Evolutionary conservation across 768 basidiomycete species (phyloP).

Genomic region (Xerocomellus intermedius): DNA sequence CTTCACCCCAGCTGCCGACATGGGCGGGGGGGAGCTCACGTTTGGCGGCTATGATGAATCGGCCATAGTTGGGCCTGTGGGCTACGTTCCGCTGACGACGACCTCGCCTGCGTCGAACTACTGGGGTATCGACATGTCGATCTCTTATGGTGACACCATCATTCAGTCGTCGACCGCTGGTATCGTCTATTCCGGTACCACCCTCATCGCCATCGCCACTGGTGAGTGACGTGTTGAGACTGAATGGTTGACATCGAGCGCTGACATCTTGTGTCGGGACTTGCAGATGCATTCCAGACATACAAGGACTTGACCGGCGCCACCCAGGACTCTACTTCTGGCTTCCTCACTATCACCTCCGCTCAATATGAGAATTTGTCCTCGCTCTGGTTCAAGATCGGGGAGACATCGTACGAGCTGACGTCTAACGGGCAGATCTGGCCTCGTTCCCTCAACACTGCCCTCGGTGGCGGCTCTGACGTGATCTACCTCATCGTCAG

Average conservation of each 20-base stretch:
- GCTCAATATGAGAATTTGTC: conserved; percentile 24
- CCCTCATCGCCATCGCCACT: conserved; percentile 23
- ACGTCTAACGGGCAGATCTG: conserved; percentile 31
- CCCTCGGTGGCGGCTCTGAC: conserved; percentile 21
- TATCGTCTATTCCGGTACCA: conserved; percentile 35
- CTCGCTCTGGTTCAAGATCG: conserved; percentile 27
- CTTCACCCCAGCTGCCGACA: conserved; percentile 26
- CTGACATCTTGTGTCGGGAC: not conserved
- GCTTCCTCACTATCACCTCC: conserved; percentile 27
- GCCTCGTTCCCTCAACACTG: conserved; percentile 30
- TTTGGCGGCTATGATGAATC: conserved; percentile 27
- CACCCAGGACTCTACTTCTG: conserved; percentile 22
- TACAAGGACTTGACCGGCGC: conserved; percentile 28
- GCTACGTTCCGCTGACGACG: conserved; percentile 25
- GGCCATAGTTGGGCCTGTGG: conserved; percentile 11
- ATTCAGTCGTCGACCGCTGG: conserved; percentile 29
- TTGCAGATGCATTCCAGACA: conserved; percentile 23
- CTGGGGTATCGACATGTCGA: conserved; percentile 34
- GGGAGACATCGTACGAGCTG: conserved; percentile 10
- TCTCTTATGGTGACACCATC: conserved; percentile 25
- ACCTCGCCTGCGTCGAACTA: conserved; percentile 21
- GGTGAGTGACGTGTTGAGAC: conserved; percentile 9
- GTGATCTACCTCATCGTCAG: conserved; percentile 30
- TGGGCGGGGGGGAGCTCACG: conserved; percentile 26
- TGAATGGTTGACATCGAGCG: too few relatives aligned